phyloP scores from a whole-genome alignment of 2,329 filamentous ascomycete species.

The Alternaria triticina region DNA sequence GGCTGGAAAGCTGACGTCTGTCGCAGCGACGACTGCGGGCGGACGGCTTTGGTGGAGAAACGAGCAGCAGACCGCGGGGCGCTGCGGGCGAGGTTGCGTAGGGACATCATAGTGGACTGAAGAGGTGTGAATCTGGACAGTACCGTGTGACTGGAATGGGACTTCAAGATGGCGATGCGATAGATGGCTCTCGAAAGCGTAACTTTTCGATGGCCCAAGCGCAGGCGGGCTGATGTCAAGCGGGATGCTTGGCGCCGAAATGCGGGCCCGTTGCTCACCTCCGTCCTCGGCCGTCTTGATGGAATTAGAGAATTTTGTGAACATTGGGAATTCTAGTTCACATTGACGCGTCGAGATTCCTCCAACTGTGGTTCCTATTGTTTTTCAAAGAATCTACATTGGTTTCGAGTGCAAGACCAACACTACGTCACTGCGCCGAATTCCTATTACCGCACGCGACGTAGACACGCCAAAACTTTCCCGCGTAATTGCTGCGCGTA shows the following conservation, averaged over 20 bases:
- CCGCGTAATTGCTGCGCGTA: conserved; percentile 4
- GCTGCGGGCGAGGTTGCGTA: conserved; percentile 54
- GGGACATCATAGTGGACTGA: conserved; percentile 50
- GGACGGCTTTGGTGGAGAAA: conserved; percentile 47
- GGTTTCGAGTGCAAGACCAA: not conserved
- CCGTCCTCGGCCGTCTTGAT: not conserved
- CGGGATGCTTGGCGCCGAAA: conserved; percentile 15
- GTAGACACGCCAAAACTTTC: conserved; percentile 4
- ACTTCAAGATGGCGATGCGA: conserved; percentile 7
- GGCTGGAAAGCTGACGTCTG: conserved; percentile 43
- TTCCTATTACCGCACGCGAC: conserved; percentile 13
- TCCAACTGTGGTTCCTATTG: not conserved
- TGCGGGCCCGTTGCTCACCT: conserved; percentile 13
- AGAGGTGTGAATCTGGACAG: not conserved
- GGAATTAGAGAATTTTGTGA: not conserved
- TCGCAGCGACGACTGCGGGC: conserved; percentile 45
- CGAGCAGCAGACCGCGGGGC: conserved; percentile 53
- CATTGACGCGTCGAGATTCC: not conserved
- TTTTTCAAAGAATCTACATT: not conserved
- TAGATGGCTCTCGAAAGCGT: conserved; percentile 12
- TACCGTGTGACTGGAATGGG: conserved; percentile 3
- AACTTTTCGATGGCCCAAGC: conserved; percentile 33
- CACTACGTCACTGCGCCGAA: conserved; percentile 17
- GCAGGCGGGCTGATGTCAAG: conserved; percentile 24
- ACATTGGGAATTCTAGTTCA: not conserved